Base-by-base conservation (phyloP, 2,329 filamentous ascomycete species). In the Scytalidium lignicola region DNA sequence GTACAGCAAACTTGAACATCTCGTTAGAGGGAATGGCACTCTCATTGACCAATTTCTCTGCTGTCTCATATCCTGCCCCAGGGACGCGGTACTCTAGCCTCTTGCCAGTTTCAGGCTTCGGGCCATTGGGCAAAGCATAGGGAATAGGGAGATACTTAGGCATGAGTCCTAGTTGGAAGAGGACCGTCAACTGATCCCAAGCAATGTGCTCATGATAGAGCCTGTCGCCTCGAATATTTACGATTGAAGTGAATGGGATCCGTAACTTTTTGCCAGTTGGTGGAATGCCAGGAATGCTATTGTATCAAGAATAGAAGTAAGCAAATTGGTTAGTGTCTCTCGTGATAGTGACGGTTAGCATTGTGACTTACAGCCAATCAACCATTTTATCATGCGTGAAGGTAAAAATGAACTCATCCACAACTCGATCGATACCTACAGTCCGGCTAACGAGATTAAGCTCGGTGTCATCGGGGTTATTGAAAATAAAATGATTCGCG, bases 401-500 rank as follows among this genome's bases (percentile, higher is more conserved):
- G 15, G 71, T 75, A 60, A 79, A 79, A n/a, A 85, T 70, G 54
- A 87, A 86, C 59, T 87, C 83, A 52, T 87, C 83, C 1, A 87
- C 75, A 0, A 90, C 74, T 0, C 85, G 75, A 59, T 90, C 85
- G 1, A 83, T 75, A 0, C 85, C 85, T 0, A 89, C 69, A 0
- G 84, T 88, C 1, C 86, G 77, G 51, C 82, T 86, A 29, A 88
- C 74, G 1, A 89, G 75, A 58, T 88, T 80, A 2, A 90, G 70
- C 3, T 70, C 69, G 0, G 82, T 80, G 52, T 88, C 85, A 0
- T 70, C 72, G 0, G 86, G 79, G 53, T 90, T 90, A 49, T 73
- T 79, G 62, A 83, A 86, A 59, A 90, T 83, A 67, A 90, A 90
- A 58, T 88, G 79, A 53, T 88, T 62, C 0, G 75, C 73, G 65